These are phyloP conservation scores for Mortierella antarctica DNA, from an alignment of 192 early-diverging fungal species.

Conservation along the genomic window DNA sequence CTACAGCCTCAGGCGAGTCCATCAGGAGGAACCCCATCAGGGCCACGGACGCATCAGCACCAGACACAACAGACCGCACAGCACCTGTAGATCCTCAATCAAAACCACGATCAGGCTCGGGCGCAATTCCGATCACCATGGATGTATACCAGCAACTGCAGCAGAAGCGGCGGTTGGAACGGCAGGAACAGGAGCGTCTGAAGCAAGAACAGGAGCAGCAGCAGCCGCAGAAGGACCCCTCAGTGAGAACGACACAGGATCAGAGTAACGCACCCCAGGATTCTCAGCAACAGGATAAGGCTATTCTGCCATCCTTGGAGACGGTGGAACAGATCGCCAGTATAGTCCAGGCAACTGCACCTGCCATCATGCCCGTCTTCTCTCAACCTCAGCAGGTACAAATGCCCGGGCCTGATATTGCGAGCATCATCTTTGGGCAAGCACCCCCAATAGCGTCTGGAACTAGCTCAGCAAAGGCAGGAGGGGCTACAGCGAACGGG, in stretches of 20 bases:
- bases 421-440: constrained; percentile 43
- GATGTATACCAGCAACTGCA: constrained; percentile 44
- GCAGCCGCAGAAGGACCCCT: neutral
- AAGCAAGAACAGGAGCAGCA: constrained; percentile 22
- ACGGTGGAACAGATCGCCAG: constrained; percentile 34
- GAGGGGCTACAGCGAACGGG: neutral
- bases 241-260: neutral
- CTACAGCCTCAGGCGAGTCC: too few species aligned
- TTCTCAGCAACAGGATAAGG: neutral
- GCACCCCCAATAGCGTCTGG: constrained; percentile 1
- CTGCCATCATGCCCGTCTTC: neutral
- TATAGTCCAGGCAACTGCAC: constrained; percentile 32
- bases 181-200: constrained; percentile 14
- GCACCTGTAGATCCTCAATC: neutral
- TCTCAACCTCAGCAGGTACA: constrained; percentile 17
- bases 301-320: constrained; percentile 5
- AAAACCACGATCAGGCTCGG: constrained; percentile 35
- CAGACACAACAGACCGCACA: too few species aligned
- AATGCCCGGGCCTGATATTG: constrained; percentile 38
- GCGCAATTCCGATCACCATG: constrained; percentile 36
- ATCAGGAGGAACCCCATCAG: too few species aligned
- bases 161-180: constrained; percentile 41
- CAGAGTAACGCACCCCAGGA: neutral
- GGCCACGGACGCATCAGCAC: too few species aligned
- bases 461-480: neutral